Percentiles rank a stretch among this genome's conserved stretches.
phyloP scores from a whole-genome alignment of 495 filamentous ascomycete species.

The Peziza echinospora region DNA sequence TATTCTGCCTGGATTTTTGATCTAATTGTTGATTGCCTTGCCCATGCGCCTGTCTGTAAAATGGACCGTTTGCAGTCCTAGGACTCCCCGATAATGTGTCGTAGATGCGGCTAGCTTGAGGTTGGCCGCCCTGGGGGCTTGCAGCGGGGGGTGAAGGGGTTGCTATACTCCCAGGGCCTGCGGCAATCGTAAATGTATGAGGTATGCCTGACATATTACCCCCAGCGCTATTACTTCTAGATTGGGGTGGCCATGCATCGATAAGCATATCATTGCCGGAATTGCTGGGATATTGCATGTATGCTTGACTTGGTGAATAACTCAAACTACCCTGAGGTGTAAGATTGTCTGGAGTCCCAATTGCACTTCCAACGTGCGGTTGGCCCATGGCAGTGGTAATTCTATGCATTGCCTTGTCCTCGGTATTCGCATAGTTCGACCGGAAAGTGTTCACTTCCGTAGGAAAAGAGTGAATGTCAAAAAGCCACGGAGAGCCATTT shows the following conservation, averaged over 20 bases:
- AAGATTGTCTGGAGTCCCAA: too few species aligned
- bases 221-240: background rate
- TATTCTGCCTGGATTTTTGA: slow-evolving; percentile 12
- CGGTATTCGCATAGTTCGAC: too few species aligned
- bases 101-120: background rate
- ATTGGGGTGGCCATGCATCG: background rate
- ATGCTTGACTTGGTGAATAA: too few species aligned
- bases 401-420: too few species aligned
- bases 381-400: too few species aligned
- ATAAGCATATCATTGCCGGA: too few species aligned
- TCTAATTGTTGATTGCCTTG: slow-evolving; percentile 14
- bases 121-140: slow-evolving; percentile 5
- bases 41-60: slow-evolving; percentile 12
- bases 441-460: too few species aligned
- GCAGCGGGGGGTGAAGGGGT: slow-evolving; percentile 28
- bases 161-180: slow-evolving; percentile 37
- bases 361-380: too few species aligned
- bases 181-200: slow-evolving; percentile 52
- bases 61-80: slow-evolving; percentile 7
- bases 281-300: too few species aligned
- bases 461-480: too few species aligned
- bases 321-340: too few species aligned
- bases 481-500: too few species aligned
- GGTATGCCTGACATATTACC: slow-evolving; percentile 17
- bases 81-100: background rate